Conservation (phyloP, 2,329 filamentous ascomycete genomes). For the Aaosphaeria arxii region DNA sequence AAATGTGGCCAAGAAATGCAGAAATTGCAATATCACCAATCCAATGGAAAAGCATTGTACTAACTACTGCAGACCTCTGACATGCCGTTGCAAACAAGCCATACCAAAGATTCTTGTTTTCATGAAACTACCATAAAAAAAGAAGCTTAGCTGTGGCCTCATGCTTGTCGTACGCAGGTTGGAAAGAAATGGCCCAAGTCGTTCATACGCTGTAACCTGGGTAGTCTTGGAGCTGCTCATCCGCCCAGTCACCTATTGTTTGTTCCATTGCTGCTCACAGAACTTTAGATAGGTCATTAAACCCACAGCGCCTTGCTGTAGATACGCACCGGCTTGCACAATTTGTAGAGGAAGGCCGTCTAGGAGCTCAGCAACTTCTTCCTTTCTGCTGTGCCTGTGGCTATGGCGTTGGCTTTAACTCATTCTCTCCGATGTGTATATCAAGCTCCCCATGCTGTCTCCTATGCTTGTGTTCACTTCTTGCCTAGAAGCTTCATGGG, state of each 20-base stretch:
- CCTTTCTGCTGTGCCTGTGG: conserved; percentile 2
- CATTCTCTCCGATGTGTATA: too few relatives aligned
- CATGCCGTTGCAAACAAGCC: conserved; percentile 10
- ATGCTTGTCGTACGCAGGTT: conserved; percentile 11
- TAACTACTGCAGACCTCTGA: not conserved
- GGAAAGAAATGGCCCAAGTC: conserved; percentile 13
- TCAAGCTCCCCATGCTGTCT: too few relatives aligned
- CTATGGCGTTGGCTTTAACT: not conserved
- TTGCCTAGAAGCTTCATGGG: too few relatives aligned
- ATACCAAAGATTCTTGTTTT: conserved; percentile 45
- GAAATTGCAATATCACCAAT: conserved; percentile 9
- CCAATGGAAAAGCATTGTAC: conserved; percentile 5
- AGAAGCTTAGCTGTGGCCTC: conserved; percentile 10
- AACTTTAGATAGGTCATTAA: conserved; percentile 21
- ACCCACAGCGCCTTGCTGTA: conserved; percentile 12
- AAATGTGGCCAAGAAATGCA: too few relatives aligned
- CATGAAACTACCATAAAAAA: conserved; percentile 14
- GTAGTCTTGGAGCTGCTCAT: conserved; percentile 9
- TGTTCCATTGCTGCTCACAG: conserved; percentile 30
- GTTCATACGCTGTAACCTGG: conserved; percentile 19
- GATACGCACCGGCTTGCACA: conserved; percentile 13
- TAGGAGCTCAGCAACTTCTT: conserved; percentile 4
- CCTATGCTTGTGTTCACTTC: too few relatives aligned
- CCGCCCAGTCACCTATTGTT: conserved; percentile 3
- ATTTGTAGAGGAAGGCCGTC: conserved; percentile 14